A percentile compares a stretch with the other conserved stretches of the same genome.
Evolutionary conservation across 176 grass and related monocot species (phyloP).

Genomic region (Thalia dealbata): DNA sequence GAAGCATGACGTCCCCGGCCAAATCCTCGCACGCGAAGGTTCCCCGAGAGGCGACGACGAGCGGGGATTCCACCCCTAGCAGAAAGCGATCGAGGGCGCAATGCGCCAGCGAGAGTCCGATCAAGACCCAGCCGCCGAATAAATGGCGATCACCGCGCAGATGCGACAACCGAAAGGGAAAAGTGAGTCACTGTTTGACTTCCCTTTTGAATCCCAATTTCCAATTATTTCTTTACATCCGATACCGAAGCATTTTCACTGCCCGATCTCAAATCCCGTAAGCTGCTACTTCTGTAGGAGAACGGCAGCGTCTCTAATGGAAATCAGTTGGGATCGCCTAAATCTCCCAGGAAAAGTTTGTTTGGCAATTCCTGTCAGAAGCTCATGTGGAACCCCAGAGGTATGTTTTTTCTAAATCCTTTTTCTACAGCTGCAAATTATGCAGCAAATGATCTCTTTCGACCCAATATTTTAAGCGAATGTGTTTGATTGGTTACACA

Average conservation of each 20-base stretch:
- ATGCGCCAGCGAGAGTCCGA: not conserved
- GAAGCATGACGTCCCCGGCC: not conserved
- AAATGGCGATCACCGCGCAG: constrained; percentile 1
- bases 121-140: not conserved
- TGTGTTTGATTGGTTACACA: constrained; percentile 10
- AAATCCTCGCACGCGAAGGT: not conserved
- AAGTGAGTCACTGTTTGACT: not conserved
- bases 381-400: constrained; percentile 57
- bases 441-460: not conserved
- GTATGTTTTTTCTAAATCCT: constrained; percentile 17
- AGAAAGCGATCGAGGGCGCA: not conserved
- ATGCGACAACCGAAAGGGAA: not conserved
- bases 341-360: constrained; percentile 71
- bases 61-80: not conserved
- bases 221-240: not conserved
- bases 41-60: not conserved
- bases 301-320: not conserved
- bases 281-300: not conserved
- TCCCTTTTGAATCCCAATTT: not conserved
- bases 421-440: not conserved
- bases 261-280: not conserved
- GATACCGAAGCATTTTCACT: not conserved
- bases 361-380: constrained; percentile 39
- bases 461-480: not conserved
- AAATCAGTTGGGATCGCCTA: constrained; percentile 41